phyloP scores from a whole-genome alignment of 768 basidiomycete genomes.

The Macrolepiota fuliginosa region DNA sequence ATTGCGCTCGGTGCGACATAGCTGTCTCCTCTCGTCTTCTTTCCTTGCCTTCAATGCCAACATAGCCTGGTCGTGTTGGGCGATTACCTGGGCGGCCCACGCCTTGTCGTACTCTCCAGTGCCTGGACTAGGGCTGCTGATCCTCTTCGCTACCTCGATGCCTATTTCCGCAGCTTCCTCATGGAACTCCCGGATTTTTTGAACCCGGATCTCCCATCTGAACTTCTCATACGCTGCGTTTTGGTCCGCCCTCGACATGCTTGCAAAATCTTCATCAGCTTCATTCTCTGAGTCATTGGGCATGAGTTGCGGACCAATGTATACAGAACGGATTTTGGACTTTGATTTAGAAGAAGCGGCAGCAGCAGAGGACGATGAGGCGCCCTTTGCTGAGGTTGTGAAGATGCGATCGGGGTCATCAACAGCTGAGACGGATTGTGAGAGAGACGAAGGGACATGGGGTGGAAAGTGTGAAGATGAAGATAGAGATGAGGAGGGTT shows the following conservation, averaged over 20 bases:
- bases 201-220: conserved; percentile 43
- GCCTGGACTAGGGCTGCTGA: conserved; percentile 15
- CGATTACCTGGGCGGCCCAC: conserved; percentile 28
- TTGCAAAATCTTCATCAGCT: conserved; percentile 28
- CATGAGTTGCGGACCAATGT: conserved; percentile 33
- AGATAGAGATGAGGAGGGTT: conserved; percentile 7
- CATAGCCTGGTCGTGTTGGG: conserved; percentile 39
- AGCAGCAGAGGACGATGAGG: background rate
- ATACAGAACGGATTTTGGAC: conserved; percentile 20
- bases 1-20: conserved; percentile 37
- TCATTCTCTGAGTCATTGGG: conserved; percentile 27
- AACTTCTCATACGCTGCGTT: conserved; percentile 39
- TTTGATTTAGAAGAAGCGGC: conserved; percentile 9
- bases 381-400: background rate
- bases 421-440: background rate
- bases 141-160: conserved; percentile 35
- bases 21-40: conserved; percentile 45
- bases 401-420: conserved; percentile 2
- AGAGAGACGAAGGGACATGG: conserved; percentile 1
- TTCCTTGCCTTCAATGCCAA: conserved; percentile 40
- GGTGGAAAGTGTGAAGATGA: conserved; percentile 5
- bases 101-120: conserved; percentile 17
- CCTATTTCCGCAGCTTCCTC: conserved; percentile 41
- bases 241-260: conserved; percentile 22
- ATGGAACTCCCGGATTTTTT: conserved; percentile 52